phyloP scores from a whole-genome alignment of 306 rosid genomes.

The Lupinus albus region DNA sequence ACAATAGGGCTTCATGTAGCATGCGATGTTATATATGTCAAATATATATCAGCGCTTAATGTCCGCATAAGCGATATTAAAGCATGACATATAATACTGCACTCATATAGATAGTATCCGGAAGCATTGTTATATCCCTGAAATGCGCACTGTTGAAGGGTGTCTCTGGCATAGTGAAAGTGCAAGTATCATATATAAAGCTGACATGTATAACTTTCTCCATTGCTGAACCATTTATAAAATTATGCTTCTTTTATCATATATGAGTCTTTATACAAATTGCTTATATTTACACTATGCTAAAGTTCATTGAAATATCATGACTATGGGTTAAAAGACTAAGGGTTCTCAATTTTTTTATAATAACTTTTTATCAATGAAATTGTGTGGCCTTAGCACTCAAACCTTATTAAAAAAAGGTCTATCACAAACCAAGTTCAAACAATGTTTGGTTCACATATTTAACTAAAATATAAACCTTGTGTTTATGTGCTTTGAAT shows the following conservation, averaged over 20 bases:
- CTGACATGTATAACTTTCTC: constrained; percentile 18
- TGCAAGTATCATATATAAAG: constrained; percentile 6
- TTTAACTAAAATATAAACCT: constrained; percentile 1
- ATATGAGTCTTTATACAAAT: neutral
- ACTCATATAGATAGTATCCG: too few relatives aligned
- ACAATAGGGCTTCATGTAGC: too few relatives aligned
- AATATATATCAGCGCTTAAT: too few relatives aligned
- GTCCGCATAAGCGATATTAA: too few relatives aligned
- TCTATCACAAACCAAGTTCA: constrained; percentile 41
- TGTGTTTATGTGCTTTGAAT: constrained; percentile 38
- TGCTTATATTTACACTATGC: constrained; percentile 37
- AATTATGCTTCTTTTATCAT: neutral
- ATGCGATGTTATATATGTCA: too few relatives aligned
- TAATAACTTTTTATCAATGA: too few relatives aligned
- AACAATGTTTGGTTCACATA: constrained; percentile 48
- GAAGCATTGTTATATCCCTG: too few relatives aligned
- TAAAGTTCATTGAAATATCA: constrained; percentile 37
- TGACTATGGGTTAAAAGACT: constrained; percentile 46
- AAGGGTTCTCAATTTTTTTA: constrained; percentile 43
- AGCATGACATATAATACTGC: too few relatives aligned
- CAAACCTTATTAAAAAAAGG: too few relatives aligned
- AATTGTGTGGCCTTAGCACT: too few relatives aligned
- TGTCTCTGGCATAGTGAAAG: constrained; percentile 20
- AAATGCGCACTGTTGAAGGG: too few relatives aligned
- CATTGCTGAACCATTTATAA: neutral